Conservation (phyloP, 805 yeast genomes). For the Saccharomycopsis javanensis region DNA sequence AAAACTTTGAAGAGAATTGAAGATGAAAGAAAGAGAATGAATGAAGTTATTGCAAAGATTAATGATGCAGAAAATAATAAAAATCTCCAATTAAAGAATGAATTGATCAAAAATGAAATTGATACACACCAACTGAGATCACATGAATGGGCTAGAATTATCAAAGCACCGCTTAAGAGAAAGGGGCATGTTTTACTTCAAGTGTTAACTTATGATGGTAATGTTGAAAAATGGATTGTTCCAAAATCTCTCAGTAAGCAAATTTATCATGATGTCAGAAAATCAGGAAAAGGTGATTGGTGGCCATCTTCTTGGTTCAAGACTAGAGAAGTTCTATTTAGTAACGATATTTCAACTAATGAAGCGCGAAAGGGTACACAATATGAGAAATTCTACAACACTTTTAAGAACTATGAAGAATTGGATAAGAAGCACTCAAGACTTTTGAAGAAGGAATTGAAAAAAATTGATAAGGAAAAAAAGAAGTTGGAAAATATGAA, state of each 20-base stretch:
- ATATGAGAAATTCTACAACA: constrained; percentile 20
- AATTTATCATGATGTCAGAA: constrained; percentile 83
- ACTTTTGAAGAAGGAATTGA: constrained; percentile 3
- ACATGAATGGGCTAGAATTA: constrained; percentile 60
- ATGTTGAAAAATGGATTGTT: constrained; percentile 78
- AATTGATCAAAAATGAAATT: constrained; percentile 14
- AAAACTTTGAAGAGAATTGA: constrained; percentile 35
- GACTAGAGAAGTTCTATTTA: constrained; percentile 29
- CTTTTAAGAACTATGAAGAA: constrained; percentile 28
- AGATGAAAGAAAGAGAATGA: constrained; percentile 27
- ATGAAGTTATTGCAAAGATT: constrained; percentile 5
- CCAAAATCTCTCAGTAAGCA: constrained; percentile 68
- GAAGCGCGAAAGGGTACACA: constrained; percentile 16
- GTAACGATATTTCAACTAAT: constrained; percentile 27
- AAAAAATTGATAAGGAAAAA: constrained; percentile 17
- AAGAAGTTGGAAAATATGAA: not conserved
- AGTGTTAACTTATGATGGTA: constrained; percentile 72
- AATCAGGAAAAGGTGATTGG: constrained; percentile 71
- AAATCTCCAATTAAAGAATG: constrained; percentile 1
- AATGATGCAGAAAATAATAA: constrained; percentile 19
- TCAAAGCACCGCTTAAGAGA: constrained; percentile 62
- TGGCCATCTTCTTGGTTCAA: constrained; percentile 68
- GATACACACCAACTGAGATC: constrained; percentile 12
- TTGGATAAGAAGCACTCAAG: constrained; percentile 19
- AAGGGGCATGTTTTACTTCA: constrained; percentile 76